Evolutionary conservation across 257 asterid genomes (phyloP).

Genomic region (Przewalskia tangutica): DNA sequence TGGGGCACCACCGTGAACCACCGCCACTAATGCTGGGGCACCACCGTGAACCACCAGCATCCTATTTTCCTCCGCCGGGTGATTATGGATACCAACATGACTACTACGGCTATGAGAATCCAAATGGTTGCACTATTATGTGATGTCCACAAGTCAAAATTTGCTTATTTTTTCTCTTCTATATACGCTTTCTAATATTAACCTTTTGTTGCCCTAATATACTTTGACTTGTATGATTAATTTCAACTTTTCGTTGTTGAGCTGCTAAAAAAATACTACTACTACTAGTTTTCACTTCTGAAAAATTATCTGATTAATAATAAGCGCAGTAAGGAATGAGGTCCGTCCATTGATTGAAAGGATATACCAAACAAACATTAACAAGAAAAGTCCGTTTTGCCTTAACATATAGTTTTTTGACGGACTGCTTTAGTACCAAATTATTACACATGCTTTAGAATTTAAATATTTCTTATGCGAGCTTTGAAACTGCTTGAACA

Average conservation of each 20-base stretch:
- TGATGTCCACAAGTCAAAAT: not conserved
- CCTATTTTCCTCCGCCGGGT: not conserved
- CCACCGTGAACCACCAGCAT: not conserved
- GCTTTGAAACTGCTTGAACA: too few species aligned
- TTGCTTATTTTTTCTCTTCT: not conserved
- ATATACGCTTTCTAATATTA: not conserved
- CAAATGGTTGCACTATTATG: slow-evolving; percentile 1
- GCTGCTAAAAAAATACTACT: too few species aligned
- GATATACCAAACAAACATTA: too few species aligned
- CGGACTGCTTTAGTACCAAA: too few species aligned
- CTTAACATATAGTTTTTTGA: too few species aligned
- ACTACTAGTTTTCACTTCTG: too few species aligned
- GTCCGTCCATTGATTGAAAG: too few species aligned
- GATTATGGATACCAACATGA: not conserved
- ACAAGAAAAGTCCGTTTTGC: too few species aligned
- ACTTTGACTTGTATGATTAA: not conserved
- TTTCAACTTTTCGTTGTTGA: not conserved
- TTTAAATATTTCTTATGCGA: too few species aligned
- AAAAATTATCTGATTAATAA: too few species aligned
- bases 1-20: not conserved
- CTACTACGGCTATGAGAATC: not conserved
- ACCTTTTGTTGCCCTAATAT: not conserved
- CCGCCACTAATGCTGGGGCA: not conserved
- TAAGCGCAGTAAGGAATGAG: too few species aligned
- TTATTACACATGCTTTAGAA: too few species aligned